Evolutionary conservation across 805 yeast genomes (phyloP).

Genomic region (Metschnikowia similis): DNA sequence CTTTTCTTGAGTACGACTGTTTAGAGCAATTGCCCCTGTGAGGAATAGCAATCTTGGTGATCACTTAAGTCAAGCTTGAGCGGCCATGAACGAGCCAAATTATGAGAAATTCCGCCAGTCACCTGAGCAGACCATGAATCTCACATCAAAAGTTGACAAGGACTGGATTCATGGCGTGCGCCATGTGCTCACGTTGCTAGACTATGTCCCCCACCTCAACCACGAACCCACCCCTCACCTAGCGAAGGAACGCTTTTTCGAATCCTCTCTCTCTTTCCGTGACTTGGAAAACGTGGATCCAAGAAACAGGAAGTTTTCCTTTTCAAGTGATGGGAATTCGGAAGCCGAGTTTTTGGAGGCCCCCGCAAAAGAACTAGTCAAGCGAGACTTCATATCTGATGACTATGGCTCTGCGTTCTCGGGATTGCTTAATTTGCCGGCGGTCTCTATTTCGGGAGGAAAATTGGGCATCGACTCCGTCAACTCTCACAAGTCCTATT

Average conservation of each 20-base stretch:
- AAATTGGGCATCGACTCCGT: background rate
- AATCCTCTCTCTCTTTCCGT: background rate
- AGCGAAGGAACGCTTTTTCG: background rate
- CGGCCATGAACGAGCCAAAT: background rate
- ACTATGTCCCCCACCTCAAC: background rate
- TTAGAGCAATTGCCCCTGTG: background rate
- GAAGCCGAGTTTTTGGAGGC: background rate
- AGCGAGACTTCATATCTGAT: slow-evolving; percentile 5
- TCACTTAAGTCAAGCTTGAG: background rate
- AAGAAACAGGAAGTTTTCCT: background rate
- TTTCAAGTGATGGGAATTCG: background rate
- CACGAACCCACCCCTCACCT: background rate
- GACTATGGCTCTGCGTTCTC: slow-evolving; percentile 13
- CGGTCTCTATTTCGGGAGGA: slow-evolving; percentile 6
- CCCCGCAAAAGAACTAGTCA: background rate
- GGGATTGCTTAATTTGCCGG: slow-evolving; percentile 15
- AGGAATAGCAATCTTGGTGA: background rate
- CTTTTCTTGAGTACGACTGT: background rate
- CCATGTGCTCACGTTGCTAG: slow-evolving; percentile 12
- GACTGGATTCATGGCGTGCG: slow-evolving; percentile 20
- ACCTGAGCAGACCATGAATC: slow-evolving; percentile 5
- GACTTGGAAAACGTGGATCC: background rate
- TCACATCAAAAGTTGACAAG: slow-evolving; percentile 3
- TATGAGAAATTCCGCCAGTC: slow-evolving; percentile 4
- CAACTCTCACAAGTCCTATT: slow-evolving; percentile 12